phyloP scores from a whole-genome alignment of 1,139 yeast genomes.

The Saccharomyces hybrid region DNA sequence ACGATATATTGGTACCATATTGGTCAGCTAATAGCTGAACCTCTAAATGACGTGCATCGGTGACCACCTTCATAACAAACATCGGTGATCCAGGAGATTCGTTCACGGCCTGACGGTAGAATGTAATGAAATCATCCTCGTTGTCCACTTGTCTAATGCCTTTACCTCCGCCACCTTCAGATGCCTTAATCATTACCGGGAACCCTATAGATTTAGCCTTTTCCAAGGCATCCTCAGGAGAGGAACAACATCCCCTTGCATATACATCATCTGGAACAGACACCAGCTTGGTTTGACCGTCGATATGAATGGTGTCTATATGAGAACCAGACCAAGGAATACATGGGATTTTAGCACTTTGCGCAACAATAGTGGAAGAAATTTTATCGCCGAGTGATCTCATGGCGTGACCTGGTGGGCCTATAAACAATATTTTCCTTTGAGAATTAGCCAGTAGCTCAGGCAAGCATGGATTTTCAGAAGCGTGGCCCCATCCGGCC shows the following conservation, averaged over 20 bases:
- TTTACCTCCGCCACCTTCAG: slow-evolving; percentile 99
- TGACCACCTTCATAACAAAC: slow-evolving; percentile 90
- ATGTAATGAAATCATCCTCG: slow-evolving; percentile 60
- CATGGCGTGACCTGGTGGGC: no score
- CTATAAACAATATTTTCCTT: no score
- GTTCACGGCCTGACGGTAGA: slow-evolving; percentile 83
- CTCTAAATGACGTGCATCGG: slow-evolving; percentile 91
- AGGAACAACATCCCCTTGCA: slow-evolving; percentile 76
- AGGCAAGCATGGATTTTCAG: slow-evolving; percentile 91
- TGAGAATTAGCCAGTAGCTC: slow-evolving; percentile 60
- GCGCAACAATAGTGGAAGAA: no score
- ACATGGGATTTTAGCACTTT: no score
- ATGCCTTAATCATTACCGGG: slow-evolving; percentile 94
- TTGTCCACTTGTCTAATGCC: slow-evolving; percentile 89
- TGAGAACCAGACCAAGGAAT: no score
- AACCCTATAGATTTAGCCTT: slow-evolving; percentile 85
- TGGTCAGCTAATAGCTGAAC: slow-evolving; percentile 93
- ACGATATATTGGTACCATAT: slow-evolving; percentile 87
- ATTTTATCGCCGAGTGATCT: no score
- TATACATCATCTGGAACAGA: slow-evolving; percentile 55
- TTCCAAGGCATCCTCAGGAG: slow-evolving; percentile 80
- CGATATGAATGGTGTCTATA: no score
- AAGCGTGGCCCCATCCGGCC: slow-evolving; percentile 99
- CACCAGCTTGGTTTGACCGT: no score
- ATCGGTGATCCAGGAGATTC: slow-evolving; percentile 97